Evolutionary conservation across 2,329 filamentous ascomycete species (phyloP).

Genomic region (Calonectria pauciramosa): DNA sequence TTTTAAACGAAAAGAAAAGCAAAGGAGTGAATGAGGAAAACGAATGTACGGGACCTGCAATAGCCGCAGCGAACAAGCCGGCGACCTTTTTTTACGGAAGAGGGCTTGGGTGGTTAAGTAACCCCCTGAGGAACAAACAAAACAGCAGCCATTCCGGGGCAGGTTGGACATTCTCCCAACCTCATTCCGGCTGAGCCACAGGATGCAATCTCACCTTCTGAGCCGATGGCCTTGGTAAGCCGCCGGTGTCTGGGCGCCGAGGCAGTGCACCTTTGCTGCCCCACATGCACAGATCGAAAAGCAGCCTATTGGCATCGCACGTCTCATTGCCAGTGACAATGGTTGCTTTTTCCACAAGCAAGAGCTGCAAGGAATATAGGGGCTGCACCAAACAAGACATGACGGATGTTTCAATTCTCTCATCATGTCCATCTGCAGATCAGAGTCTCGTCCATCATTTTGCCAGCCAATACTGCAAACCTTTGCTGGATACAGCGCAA

Average conservation of each 20-base stretch:
- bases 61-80: background rate
- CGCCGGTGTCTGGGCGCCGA: constrained; percentile 45
- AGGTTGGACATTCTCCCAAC: background rate
- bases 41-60: background rate
- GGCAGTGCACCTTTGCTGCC: constrained; percentile 42
- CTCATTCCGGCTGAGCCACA: constrained; percentile 7
- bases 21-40: background rate
- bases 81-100: background rate
- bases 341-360: background rate
- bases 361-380: background rate
- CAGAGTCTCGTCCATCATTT: background rate
- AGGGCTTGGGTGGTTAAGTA: background rate
- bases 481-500: background rate
- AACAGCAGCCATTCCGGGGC: background rate
- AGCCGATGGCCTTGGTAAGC: constrained; percentile 35
- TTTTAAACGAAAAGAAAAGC: constrained; percentile 17
- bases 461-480: background rate
- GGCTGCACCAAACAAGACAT: background rate
- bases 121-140: background rate
- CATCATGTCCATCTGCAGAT: no score
- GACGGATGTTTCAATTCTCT: no score
- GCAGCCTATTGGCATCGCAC: background rate
- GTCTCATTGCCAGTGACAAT: no score
- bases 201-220: background rate
- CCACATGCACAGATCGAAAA: background rate